Conservation (phyloP, 2,329 filamentous ascomycete species). For the Dendrostoma leiphaemia region DNA sequence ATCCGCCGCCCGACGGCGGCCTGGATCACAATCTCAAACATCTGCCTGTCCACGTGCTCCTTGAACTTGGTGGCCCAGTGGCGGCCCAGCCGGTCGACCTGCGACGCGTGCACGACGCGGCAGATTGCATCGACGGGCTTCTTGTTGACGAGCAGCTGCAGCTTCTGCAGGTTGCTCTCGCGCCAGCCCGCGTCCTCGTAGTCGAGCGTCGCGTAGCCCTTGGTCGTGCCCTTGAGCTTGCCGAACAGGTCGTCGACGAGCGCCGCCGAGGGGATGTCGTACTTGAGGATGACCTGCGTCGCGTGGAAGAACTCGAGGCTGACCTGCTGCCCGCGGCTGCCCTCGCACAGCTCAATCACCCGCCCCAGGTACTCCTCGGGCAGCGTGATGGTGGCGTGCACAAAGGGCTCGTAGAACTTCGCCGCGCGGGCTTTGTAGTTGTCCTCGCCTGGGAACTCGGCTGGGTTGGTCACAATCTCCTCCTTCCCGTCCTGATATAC, state of each 20-base stretch:
- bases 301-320: conserved; percentile 88
- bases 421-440: conserved; percentile 43
- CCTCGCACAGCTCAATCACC: conserved; percentile 92
- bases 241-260: conserved; percentile 97
- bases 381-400: conserved; percentile 81
- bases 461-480: conserved; percentile 78
- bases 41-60: conserved; percentile 91
- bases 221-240: conserved; percentile 89
- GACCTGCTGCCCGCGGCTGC: conserved; percentile 82
- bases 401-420: conserved; percentile 59
- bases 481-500: conserved; percentile 76
- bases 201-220: conserved; percentile 93
- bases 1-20: conserved; percentile 80
- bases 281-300: conserved; percentile 91
- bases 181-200: conserved; percentile 95
- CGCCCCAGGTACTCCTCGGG: conserved; percentile 93
- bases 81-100: conserved; percentile 76
- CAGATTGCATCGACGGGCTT: conserved; percentile 89
- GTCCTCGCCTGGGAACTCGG: conserved; percentile 75
- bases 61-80: conserved; percentile 96
- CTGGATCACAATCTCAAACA: conserved; percentile 95
- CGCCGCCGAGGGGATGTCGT: conserved; percentile 82
- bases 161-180: conserved; percentile 75
- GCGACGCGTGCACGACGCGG: conserved; percentile 81
- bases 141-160: conserved; percentile 93